These are phyloP conservation scores for Pseudogymnoascus sp. DNA, from an alignment of 2,329 filamentous ascomycete species.

Conservation along the genomic window DNA sequence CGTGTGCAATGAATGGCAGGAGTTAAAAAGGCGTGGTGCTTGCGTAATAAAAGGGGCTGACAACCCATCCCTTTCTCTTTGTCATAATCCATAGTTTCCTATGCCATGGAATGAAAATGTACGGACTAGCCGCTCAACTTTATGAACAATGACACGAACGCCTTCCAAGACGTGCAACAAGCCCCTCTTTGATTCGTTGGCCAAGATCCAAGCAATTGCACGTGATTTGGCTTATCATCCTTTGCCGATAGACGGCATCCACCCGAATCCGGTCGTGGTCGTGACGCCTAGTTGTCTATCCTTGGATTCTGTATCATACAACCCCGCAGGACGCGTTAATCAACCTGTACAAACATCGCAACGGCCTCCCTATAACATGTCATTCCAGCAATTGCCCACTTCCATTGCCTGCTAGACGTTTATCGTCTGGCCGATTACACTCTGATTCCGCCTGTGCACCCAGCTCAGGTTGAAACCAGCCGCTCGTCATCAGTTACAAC, in stretches of 20 bases:
- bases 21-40: background rate
- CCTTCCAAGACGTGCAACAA: constrained; percentile 2
- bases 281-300: constrained; percentile 2
- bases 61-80: background rate
- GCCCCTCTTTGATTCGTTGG: constrained; percentile 1
- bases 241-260: constrained; percentile 4
- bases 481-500: constrained; percentile 35
- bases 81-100: background rate
- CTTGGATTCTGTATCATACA: constrained; percentile 8
- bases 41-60: constrained; percentile 3
- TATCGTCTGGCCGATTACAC: constrained; percentile 35
- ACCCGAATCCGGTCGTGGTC: constrained; percentile 7
- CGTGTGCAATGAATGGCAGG: constrained; percentile 3
- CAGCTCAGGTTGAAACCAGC: constrained; percentile 35
- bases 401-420: constrained; percentile 34
- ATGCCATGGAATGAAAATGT: constrained; percentile 1
- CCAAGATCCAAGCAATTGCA: background rate
- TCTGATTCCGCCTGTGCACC: constrained; percentile 35
- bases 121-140: background rate
- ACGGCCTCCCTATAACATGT: constrained; percentile 13
- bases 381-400: constrained; percentile 13
- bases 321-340: constrained; percentile 11
- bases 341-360: constrained; percentile 16
- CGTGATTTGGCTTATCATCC: constrained; percentile 4
- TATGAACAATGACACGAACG: constrained; percentile 8